A percentile compares a stretch with the other conserved stretches of the same genome.
phyloP scores from a whole-genome alignment of 768 basidiomycete species.

The Sarcomyxa edulis region DNA sequence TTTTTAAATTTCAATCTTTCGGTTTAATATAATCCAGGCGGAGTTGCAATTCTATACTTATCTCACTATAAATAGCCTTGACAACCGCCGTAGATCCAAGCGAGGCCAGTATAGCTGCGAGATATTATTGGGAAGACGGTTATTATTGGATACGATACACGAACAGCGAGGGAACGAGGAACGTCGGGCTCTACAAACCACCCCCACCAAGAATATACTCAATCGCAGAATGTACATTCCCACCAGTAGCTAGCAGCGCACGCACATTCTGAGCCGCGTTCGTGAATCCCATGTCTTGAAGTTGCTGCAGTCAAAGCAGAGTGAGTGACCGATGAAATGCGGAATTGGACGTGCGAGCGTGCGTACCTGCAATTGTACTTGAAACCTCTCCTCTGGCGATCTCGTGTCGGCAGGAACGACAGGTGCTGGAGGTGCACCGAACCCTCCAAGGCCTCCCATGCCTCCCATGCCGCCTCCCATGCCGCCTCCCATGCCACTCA shows the following conservation, averaged over 20 bases:
- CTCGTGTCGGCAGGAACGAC: conserved; percentile 60
- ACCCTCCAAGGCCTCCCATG: conserved; percentile 19
- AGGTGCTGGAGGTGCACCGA: conserved; percentile 23
- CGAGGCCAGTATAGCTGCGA: too few species aligned
- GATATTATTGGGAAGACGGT: too few species aligned
- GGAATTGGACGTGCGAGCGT: not conserved
- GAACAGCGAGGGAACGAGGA: too few species aligned
- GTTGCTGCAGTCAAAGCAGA: conserved; percentile 47
- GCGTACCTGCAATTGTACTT: conserved; percentile 72
- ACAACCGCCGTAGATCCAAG: too few species aligned
- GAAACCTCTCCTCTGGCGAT: conserved; percentile 89
- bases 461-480: conserved; percentile 20
- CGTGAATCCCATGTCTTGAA: conserved; percentile 92
- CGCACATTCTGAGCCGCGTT: conserved; percentile 88
- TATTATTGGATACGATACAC: too few species aligned
- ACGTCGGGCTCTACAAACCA: conserved; percentile 61
- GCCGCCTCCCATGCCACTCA: conserved; percentile 28
- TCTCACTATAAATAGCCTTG: too few species aligned
- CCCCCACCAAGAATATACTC: conserved; percentile 88
- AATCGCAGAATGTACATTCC: conserved; percentile 87
- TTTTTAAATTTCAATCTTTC: too few species aligned
- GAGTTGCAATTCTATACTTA: too few species aligned
- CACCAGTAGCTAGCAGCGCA: conserved; percentile 87
- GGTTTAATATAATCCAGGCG: too few species aligned
- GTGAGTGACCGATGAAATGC: not conserved